A percentile compares a stretch with the other conserved stretches of the same genome.
phyloP scores from a whole-genome alignment of 2,329 filamentous ascomycete species.

The Drechslerella dactyloides region DNA sequence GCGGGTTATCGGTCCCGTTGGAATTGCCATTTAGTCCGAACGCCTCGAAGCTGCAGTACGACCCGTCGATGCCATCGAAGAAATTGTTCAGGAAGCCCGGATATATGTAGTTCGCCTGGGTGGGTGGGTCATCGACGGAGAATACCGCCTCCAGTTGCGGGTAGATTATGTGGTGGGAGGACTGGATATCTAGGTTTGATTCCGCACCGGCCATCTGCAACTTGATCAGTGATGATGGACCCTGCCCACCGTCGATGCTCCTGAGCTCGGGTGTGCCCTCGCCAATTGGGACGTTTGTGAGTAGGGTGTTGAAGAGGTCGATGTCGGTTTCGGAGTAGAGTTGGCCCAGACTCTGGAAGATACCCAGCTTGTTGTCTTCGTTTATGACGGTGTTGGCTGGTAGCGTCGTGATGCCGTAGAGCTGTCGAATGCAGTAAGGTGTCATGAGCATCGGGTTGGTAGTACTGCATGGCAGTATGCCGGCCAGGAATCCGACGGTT shows the following conservation, averaged over 20 bases:
- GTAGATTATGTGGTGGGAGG: conserved; percentile 62
- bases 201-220: conserved; percentile 57
- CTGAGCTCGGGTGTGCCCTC: conserved; percentile 57
- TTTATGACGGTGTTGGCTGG: conserved; percentile 56
- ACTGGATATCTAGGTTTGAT: conserved; percentile 62
- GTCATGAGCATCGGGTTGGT: conserved; percentile 53
- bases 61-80: conserved; percentile 64
- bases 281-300: conserved; percentile 58
- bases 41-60: conserved; percentile 64
- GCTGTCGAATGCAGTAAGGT: conserved; percentile 55
- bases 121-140: conserved; percentile 61
- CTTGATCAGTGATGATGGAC: conserved; percentile 50
- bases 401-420: conserved; percentile 57
- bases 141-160: conserved; percentile 62
- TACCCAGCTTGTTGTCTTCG: conserved; percentile 59
- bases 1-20: conserved; percentile 56
- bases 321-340: conserved; percentile 60
- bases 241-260: conserved; percentile 58
- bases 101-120: conserved; percentile 53
- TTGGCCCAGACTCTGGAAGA: conserved; percentile 60
- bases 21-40: conserved; percentile 63
- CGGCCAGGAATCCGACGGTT: background rate
- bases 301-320: conserved; percentile 57
- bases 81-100: conserved; percentile 61
- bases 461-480: background rate